Conservation (phyloP, 2,329 filamentous ascomycete genomes). For the Beauveria asiatica region DNA sequence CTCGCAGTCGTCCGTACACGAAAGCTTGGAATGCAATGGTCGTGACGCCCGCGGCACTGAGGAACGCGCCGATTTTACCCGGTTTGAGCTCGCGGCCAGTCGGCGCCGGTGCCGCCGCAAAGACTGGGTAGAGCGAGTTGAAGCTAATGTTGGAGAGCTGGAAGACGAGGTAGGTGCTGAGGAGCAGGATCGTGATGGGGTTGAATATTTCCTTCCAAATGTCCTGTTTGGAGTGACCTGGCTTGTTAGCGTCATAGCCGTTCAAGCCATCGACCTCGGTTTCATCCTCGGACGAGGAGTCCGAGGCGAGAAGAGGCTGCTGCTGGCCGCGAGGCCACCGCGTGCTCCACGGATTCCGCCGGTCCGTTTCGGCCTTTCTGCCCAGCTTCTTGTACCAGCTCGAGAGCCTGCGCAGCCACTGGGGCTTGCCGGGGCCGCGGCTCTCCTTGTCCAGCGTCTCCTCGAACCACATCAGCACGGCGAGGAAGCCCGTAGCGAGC, state of each 20-base stretch:
- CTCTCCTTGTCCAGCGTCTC: constrained; percentile 52
- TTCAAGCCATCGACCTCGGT: constrained; percentile 11
- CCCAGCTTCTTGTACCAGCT: constrained; percentile 18
- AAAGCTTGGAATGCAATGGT: constrained; percentile 89
- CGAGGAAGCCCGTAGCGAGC: constrained; percentile 60
- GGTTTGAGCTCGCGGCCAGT: constrained; percentile 69
- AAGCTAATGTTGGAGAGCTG: constrained; percentile 91
- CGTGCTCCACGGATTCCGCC: constrained; percentile 28
- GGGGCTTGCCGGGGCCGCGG: constrained; percentile 22
- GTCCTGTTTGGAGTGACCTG: constrained; percentile 27
- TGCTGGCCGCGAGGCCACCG: constrained; percentile 27
- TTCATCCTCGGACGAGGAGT: constrained; percentile 19
- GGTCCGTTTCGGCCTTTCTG: constrained; percentile 10
- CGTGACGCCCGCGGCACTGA: constrained; percentile 74
- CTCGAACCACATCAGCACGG: constrained; percentile 74
- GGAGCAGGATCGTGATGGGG: constrained; percentile 70
- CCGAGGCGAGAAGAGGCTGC: constrained; percentile 23
- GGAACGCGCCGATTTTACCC: constrained; percentile 72
- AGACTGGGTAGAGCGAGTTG: constrained; percentile 92
- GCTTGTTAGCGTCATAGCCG: constrained; percentile 18
- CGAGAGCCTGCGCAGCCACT: constrained; percentile 25
- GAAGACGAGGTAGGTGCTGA: constrained; percentile 84
- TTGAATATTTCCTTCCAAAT: constrained; percentile 57
- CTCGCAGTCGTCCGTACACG: constrained; percentile 70
- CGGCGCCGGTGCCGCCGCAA: constrained; percentile 66